phyloP scores from a whole-genome alignment of 371 early-diverging fungal genomes.

The Saksenaea oblongispora region DNA sequence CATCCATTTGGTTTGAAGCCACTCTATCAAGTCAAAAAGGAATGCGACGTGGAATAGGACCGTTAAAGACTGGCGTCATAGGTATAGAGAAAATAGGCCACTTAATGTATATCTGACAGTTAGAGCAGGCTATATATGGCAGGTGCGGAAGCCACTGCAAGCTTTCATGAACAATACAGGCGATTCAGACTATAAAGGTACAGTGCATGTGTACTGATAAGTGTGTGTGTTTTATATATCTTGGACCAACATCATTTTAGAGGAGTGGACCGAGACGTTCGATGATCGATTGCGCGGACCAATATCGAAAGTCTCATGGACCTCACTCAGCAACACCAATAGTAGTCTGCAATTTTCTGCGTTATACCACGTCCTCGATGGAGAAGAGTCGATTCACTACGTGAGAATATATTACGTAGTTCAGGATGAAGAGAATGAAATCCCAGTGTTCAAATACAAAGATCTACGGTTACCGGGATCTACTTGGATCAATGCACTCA shows the following conservation, averaged over 20 bases:
- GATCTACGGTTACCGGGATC: constrained; percentile 43
- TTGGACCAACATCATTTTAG: not conserved
- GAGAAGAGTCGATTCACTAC: constrained; percentile 34
- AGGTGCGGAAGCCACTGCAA: constrained; percentile 12
- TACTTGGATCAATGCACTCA: constrained; percentile 36
- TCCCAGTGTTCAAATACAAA: constrained; percentile 33
- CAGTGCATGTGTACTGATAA: not conserved
- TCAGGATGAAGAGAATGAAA: not conserved
- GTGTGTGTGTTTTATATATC: not conserved
- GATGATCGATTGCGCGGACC: constrained; percentile 34
- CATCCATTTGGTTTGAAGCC: constrained; percentile 30
- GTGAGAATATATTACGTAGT: constrained; percentile 34
- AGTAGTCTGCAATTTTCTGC: constrained; percentile 23
- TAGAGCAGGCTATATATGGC: not conserved
- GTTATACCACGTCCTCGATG: constrained; percentile 38
- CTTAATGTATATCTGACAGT: not conserved
- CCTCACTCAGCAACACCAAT: constrained; percentile 3
- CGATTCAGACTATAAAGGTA: not conserved
- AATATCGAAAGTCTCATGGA: constrained; percentile 25
- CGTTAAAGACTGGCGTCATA: constrained; percentile 19
- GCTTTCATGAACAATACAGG: constrained; percentile 11
- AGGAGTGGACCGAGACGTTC: constrained; percentile 27
- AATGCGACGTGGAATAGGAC: constrained; percentile 16
- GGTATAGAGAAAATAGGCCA: not conserved
- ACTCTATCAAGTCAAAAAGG: not conserved